A percentile compares a stretch with the other conserved stretches of the same genome.
These are phyloP conservation scores for Hymenoscyphus albidus DNA, from an alignment of 2,329 filamentous ascomycete species.

Conservation along the genomic window DNA sequence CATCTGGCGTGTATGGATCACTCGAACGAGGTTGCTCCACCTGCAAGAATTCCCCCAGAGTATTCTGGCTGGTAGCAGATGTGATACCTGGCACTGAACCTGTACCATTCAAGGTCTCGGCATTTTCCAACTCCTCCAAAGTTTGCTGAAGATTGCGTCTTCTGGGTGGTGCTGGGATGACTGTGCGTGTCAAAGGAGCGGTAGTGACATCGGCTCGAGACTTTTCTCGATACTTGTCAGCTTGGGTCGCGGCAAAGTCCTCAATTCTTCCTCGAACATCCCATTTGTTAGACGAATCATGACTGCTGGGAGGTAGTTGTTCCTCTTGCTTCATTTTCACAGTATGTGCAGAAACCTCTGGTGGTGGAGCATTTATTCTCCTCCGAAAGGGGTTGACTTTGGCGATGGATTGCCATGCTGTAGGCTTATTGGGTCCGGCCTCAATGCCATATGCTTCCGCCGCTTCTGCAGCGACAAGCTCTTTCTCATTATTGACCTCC, in stretches of 20 bases:
- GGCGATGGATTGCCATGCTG: constrained; percentile 23
- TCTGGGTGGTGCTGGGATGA: constrained; percentile 60
- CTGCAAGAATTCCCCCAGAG: background rate
- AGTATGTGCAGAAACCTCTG: constrained; percentile 33
- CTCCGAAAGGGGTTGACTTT: constrained; percentile 31
- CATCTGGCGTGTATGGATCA: constrained; percentile 30
- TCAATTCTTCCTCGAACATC: constrained; percentile 55
- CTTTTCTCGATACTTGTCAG: constrained; percentile 55
- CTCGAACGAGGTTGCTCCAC: constrained; percentile 17
- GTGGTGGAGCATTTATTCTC: constrained; percentile 29
- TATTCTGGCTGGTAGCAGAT: background rate
- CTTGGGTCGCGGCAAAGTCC: constrained; percentile 58
- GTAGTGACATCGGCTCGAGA: constrained; percentile 52
- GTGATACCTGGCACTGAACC: background rate
- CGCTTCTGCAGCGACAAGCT: constrained; percentile 19
- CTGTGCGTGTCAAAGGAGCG: constrained; percentile 53
- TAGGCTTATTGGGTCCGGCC: constrained; percentile 6
- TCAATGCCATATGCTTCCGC: constrained; percentile 15
- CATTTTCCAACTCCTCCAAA: constrained; percentile 44
- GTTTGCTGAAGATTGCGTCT: constrained; percentile 54
- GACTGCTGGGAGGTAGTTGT: constrained; percentile 16
- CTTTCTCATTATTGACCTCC: constrained; percentile 12
- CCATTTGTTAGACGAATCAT: constrained; percentile 42
- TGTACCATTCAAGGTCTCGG: constrained; percentile 11
- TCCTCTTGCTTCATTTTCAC: constrained; percentile 13